Evolutionary conservation across 805 yeast species (phyloP).

Genomic region (Torulaspora franciscae): DNA sequence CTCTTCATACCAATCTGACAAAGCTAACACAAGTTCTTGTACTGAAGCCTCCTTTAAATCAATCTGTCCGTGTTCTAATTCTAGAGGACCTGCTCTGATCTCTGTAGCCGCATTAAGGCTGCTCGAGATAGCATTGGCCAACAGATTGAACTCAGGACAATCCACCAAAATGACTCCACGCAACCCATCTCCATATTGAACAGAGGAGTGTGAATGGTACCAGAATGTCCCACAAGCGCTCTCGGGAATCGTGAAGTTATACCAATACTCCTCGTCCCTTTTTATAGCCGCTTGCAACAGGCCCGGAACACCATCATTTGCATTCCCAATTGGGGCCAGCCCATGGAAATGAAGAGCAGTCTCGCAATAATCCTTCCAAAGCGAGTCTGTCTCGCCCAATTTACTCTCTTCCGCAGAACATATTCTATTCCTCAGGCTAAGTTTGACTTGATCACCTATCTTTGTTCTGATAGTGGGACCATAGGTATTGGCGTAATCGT

Average conservation of each 20-base stretch:
- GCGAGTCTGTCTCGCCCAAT: slow-evolving; percentile 27
- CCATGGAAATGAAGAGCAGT: slow-evolving; percentile 54
- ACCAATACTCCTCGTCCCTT: slow-evolving; percentile 54
- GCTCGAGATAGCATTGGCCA: slow-evolving; percentile 30
- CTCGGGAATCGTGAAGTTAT: slow-evolving; percentile 42
- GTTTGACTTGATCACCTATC: slow-evolving; percentile 23
- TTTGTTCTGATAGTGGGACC: slow-evolving; percentile 26
- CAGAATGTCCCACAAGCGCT: slow-evolving; percentile 48
- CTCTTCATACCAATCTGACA: slow-evolving; percentile 60
- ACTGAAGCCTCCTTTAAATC: slow-evolving; percentile 13
- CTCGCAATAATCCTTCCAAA: slow-evolving; percentile 19
- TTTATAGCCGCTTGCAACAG: slow-evolving; percentile 69
- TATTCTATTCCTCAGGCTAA: slow-evolving; percentile 21
- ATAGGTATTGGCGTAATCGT: slow-evolving; percentile 16
- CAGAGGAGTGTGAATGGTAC: slow-evolving; percentile 53
- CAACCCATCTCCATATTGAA: slow-evolving; percentile 49
- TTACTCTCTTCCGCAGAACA: slow-evolving; percentile 20
- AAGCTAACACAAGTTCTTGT: slow-evolving; percentile 48
- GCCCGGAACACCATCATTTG: slow-evolving; percentile 39
- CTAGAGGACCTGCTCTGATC: slow-evolving; percentile 1
- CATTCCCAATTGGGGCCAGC: slow-evolving; percentile 42
- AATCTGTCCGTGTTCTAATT: neutral
- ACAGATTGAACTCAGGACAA: slow-evolving; percentile 39
- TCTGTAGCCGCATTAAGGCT: neutral
- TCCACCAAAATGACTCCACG: slow-evolving; percentile 51